Evolutionary conservation across 179 eudicot genomes (phyloP).

Genomic region (Pouteria campechiana): DNA sequence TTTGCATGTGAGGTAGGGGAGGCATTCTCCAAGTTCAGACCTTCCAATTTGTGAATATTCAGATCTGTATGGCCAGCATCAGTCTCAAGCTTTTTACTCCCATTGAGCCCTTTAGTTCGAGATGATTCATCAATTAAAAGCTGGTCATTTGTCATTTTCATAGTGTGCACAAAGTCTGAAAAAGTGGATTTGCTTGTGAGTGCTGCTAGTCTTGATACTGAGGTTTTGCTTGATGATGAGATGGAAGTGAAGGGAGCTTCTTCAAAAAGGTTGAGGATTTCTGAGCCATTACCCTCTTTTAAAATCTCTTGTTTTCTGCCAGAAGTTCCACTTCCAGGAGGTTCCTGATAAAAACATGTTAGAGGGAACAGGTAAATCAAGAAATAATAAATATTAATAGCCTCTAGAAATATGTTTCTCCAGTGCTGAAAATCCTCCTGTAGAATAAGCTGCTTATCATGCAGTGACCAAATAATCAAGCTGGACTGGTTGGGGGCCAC

Average conservation of each 20-base stretch:
- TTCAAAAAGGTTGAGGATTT: slow-evolving; percentile 27
- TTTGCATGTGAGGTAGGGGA: slow-evolving; percentile 10
- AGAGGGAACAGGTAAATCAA: slow-evolving; percentile 4
- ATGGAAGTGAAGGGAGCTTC: slow-evolving; percentile 28
- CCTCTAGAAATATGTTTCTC: neutral
- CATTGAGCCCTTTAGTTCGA: slow-evolving; percentile 16
- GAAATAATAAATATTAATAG: neutral
- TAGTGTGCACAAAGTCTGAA: slow-evolving; percentile 28
- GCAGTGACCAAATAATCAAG: no score
- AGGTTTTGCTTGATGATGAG: slow-evolving; percentile 22
- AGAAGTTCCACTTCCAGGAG: slow-evolving; percentile 26
- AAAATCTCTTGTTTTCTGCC: slow-evolving; percentile 13
- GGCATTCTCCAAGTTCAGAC: slow-evolving; percentile 3
- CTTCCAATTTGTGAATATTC: slow-evolving; percentile 25
- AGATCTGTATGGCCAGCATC: slow-evolving; percentile 22
- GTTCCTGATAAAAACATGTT: slow-evolving; percentile 29
- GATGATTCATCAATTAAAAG: slow-evolving; percentile 24
- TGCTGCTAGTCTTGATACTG: slow-evolving; percentile 14
- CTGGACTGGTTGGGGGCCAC: no score
- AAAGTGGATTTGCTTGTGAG: slow-evolving; percentile 24
- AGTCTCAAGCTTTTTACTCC: slow-evolving; percentile 14
- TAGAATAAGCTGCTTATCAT: no score
- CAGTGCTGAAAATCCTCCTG: no score
- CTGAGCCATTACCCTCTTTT: slow-evolving; percentile 28
- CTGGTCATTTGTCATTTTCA: slow-evolving; percentile 9